These are phyloP conservation scores for Ceratocystiopsis sp. DNA, from an alignment of 2,329 filamentous ascomycete species.

Conservation along the genomic window DNA sequence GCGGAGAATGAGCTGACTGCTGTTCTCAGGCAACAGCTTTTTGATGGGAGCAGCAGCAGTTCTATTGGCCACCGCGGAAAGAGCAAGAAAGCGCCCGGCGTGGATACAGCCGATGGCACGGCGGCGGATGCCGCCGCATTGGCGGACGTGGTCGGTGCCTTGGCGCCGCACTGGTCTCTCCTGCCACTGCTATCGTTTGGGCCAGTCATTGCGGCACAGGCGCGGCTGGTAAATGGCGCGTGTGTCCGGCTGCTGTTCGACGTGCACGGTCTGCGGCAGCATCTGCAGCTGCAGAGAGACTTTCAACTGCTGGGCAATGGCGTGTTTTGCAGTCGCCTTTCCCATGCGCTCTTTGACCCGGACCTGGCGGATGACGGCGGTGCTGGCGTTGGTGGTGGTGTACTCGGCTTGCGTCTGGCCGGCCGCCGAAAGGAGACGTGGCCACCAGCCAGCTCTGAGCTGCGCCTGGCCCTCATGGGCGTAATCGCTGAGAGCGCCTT, in stretches of 20 bases:
- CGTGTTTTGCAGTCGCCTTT: slow-evolving; percentile 62
- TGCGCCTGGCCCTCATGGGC: slow-evolving; percentile 78
- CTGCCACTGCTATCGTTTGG: slow-evolving; percentile 57
- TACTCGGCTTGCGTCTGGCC: slow-evolving; percentile 74
- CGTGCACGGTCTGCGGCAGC: slow-evolving; percentile 51
- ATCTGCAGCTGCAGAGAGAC: slow-evolving; percentile 57
- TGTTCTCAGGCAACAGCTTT: slow-evolving; percentile 24
- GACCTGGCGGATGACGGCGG: slow-evolving; percentile 52
- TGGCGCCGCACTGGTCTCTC: slow-evolving; percentile 38
- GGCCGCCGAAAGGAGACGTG: slow-evolving; percentile 52
- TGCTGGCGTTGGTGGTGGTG: slow-evolving; percentile 43
- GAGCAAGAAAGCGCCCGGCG: background rate
- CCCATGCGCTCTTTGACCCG: slow-evolving; percentile 70
- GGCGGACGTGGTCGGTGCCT: no score
- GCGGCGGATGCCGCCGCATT: slow-evolving; percentile 14
- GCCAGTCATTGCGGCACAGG: slow-evolving; percentile 57
- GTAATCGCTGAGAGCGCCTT: slow-evolving; percentile 53
- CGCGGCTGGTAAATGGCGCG: slow-evolving; percentile 58
- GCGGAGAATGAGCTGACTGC: slow-evolving; percentile 20
- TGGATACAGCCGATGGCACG: background rate
- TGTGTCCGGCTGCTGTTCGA: slow-evolving; percentile 62
- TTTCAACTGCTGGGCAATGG: slow-evolving; percentile 80
- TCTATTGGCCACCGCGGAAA: no score
- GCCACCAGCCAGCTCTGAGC: slow-evolving; percentile 86
- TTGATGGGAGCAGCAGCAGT: slow-evolving; percentile 7